A percentile compares a stretch with the other conserved stretches of the same genome.
Evolutionary conservation across 2,329 filamentous ascomycete genomes (phyloP).

Genomic region (Parastagonospora nodorum): DNA sequence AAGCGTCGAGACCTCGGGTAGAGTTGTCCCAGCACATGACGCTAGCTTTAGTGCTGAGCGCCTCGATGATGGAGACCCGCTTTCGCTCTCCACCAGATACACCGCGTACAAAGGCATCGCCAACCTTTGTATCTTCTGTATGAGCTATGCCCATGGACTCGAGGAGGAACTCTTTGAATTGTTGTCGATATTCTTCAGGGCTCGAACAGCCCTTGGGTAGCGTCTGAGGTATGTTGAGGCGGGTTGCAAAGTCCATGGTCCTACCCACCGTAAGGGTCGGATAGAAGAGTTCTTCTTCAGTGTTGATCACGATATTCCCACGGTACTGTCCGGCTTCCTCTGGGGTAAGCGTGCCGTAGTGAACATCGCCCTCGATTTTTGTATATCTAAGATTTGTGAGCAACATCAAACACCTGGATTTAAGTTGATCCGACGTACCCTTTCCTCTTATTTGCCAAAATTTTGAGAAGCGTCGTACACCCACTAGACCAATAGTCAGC

Average conservation of each 20-base stretch:
- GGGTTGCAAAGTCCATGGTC: slow-evolving; percentile 60
- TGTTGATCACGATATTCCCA: slow-evolving; percentile 42
- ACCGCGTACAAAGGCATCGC: slow-evolving; percentile 68
- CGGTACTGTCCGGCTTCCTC: background rate
- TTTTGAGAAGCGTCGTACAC: too few species aligned
- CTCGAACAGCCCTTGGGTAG: slow-evolving; percentile 53
- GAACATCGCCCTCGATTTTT: too few species aligned
- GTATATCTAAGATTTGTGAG: too few species aligned
- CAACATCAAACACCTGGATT: too few species aligned
- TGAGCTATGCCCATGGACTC: slow-evolving; percentile 50
- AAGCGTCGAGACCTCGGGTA: slow-evolving; percentile 42
- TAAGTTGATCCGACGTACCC: too few species aligned
- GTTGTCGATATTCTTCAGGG: slow-evolving; percentile 55
- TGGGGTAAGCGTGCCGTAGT: too few species aligned
- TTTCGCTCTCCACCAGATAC: slow-evolving; percentile 72
- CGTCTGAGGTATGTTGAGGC: too few species aligned
- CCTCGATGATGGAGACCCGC: slow-evolving; percentile 71
- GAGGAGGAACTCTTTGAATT: slow-evolving; percentile 60
- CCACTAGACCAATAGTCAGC: too few species aligned
- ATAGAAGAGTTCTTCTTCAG: slow-evolving; percentile 59
- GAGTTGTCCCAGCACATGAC: slow-evolving; percentile 59
- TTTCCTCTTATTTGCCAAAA: too few species aligned
- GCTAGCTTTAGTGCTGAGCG: slow-evolving; percentile 61
- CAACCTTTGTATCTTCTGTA: slow-evolving; percentile 68
- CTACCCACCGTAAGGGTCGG: slow-evolving; percentile 57